Evolutionary conservation across 23 red algal genomes (phyloP).

Genomic region (Gracilaria domingensis): DNA sequence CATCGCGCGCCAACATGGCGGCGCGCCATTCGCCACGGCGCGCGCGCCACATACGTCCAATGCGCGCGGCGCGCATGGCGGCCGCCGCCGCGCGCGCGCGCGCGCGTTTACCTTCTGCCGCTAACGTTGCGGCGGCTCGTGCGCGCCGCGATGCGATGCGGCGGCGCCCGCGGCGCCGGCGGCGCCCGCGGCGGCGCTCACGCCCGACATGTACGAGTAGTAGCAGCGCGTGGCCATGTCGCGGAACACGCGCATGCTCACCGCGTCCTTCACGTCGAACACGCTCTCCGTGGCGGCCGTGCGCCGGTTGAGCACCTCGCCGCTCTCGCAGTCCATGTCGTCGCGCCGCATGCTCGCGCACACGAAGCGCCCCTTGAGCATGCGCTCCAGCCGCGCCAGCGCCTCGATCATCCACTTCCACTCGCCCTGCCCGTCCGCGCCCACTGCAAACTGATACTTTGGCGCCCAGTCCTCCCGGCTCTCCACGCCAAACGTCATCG

Average conservation of each 20-base stretch:
- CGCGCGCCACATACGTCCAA: slow-evolving; percentile 1
- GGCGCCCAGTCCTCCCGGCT: not conserved
- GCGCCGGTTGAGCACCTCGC: slow-evolving; percentile 28
- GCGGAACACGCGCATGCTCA: slow-evolving; percentile 50
- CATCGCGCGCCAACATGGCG: slow-evolving; percentile 5
- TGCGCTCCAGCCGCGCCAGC: slow-evolving; percentile 54
- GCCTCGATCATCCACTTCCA: slow-evolving; percentile 20
- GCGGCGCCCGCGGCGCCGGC: not conserved
- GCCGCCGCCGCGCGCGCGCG: not conserved
- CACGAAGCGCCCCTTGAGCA: slow-evolving; percentile 61
- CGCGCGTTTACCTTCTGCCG: no score
- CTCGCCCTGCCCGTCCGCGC: not conserved
- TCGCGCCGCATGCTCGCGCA: slow-evolving; percentile 38
- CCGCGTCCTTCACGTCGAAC: slow-evolving; percentile 68
- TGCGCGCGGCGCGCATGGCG: not conserved
- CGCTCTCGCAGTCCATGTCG: slow-evolving; percentile 45
- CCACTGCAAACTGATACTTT: slow-evolving; percentile 59
- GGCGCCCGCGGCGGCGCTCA: not conserved
- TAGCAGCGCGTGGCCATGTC: slow-evolving; percentile 50
- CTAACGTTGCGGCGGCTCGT: not conserved
- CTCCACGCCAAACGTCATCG: slow-evolving; percentile 26
- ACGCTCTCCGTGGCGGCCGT: slow-evolving; percentile 24
- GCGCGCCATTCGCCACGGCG: not conserved
- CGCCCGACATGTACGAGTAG: slow-evolving; percentile 67
- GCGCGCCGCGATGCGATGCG: not conserved